phyloP scores from a whole-genome alignment of 352 stramenopile species.

The Lagenidium giganteum region DNA sequence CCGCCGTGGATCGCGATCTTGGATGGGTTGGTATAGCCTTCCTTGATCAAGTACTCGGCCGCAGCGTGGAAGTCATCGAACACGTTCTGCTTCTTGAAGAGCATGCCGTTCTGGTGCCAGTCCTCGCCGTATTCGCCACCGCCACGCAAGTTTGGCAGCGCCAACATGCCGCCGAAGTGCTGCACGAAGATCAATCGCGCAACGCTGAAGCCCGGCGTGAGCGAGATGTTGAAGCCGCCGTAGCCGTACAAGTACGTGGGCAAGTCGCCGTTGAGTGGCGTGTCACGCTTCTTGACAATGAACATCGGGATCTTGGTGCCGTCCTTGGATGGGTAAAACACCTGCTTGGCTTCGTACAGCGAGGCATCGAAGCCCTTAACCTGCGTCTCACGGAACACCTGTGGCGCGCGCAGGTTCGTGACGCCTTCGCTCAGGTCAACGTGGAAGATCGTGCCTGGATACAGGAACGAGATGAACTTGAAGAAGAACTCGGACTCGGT shows the following conservation, averaged over 20 bases:
- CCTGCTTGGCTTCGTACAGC: constrained; percentile 76
- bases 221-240: constrained; percentile 94
- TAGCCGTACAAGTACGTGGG: constrained; percentile 94
- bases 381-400: constrained; percentile 74
- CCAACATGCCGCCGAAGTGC: constrained; percentile 88
- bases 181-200: constrained; percentile 87
- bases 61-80: constrained; percentile 97
- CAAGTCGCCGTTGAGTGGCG: constrained; percentile 70
- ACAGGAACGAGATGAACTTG: constrained; percentile 86
- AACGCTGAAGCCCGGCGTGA: constrained; percentile 88
- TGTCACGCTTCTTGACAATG: constrained; percentile 84
- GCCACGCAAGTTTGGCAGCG: constrained; percentile 92
- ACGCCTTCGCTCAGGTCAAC: constrained; percentile 44
- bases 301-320: constrained; percentile 96
- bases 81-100: constrained; percentile 91
- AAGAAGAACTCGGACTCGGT: constrained; percentile 84
- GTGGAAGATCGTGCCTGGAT: constrained; percentile 74
- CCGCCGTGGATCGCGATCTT: constrained; percentile 91
- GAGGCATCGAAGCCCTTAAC: constrained; percentile 79
- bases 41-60: constrained; percentile 88
- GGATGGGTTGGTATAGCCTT: constrained; percentile 82
- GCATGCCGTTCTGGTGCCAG: constrained; percentile 91
- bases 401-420: constrained; percentile 17
- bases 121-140: constrained; percentile 90
- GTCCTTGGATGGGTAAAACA: constrained; percentile 91